A percentile compares a stretch with the other conserved stretches of the same genome.
Evolutionary conservation across 352 stramenopile genomes (phyloP).

Genomic region (Phytopythium kandeliae): DNA sequence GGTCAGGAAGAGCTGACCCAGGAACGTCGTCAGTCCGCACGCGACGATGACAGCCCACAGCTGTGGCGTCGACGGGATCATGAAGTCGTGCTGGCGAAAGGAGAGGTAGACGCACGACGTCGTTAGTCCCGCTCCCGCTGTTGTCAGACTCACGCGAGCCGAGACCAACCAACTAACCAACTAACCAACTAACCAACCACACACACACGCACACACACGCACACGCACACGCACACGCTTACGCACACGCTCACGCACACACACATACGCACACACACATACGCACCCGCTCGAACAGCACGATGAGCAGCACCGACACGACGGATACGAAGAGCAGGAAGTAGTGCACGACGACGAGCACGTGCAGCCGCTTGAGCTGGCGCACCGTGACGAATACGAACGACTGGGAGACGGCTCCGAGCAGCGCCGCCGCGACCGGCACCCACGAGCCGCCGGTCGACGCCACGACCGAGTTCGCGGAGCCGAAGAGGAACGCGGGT

Average conservation of each 20-base stretch:
- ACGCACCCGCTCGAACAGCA: slow-evolving; percentile 43
- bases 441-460: slow-evolving; percentile 41
- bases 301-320: slow-evolving; percentile 44
- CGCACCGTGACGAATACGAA: slow-evolving; percentile 71
- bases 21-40: slow-evolving; percentile 36
- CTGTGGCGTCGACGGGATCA: slow-evolving; percentile 22
- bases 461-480: slow-evolving; percentile 27
- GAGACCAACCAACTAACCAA: neutral
- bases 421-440: slow-evolving; percentile 38
- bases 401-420: slow-evolving; percentile 54
- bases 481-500: slow-evolving; percentile 40
- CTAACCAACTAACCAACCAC: no score
- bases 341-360: slow-evolving; percentile 72
- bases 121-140: no score
- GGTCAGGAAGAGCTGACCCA: slow-evolving; percentile 57
- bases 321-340: slow-evolving; percentile 64
- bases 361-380: slow-evolving; percentile 46
- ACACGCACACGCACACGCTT: no score
- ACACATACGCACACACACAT: no score
- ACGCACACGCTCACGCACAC: no score
- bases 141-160: slow-evolving; percentile 4
- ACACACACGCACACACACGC: no score
- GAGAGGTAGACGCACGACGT: neutral
- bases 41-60: slow-evolving; percentile 42
- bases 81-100: slow-evolving; percentile 11